Evolutionary conservation across 768 basidiomycete species (phyloP), one percentile per base, ranked within the genome.

Genomic region (Boletus fagicola): DNA sequence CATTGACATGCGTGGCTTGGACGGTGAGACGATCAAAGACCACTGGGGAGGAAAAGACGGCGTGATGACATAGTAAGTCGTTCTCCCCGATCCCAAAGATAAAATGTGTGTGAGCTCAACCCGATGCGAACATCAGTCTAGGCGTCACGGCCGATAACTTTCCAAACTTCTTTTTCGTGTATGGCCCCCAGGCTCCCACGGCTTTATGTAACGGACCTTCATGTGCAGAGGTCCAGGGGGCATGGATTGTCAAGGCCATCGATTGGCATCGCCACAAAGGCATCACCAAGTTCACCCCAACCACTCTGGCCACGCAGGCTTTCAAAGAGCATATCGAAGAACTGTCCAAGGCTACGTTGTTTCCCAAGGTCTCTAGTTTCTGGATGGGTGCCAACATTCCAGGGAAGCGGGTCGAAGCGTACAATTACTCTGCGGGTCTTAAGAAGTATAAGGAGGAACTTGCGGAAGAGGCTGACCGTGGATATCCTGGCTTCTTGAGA

Each of bases 111-210:
- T n/a, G 22, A 26, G 11, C 31, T 22, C 11, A 13, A 15, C 7
- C 31, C 22, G 20, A 22, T 28, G 26, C 7, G 10, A 35, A 40
- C 18, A 1, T 20, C 16, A 56, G 46, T 22, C 46, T 61, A 4
- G 60, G 60, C 5, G 40, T 52, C 13, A 24, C 50, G 2, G 36
- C 51, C 22, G 50, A 61, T 30, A 61, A 51, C 28, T 61, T 61
- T 38, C 54, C 58, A 3, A 54, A 60, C 28, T 39, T 60, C 31
- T 60, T 47, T 33, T 45, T 49, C 20, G 3, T 42, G 24, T 55
- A 60, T 18, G 60, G 60, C 0, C 53, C 60, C 3, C 60, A 60
- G 4, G 60, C 11, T 4, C 60, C 60, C n/a, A 61, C 59, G 3
- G 31, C 53, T 24, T 30, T 61, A 1, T 57, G 49, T 36, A 62